Base-by-base conservation (phyloP, 441 rosid species). In the Capsella rubella region DNA sequence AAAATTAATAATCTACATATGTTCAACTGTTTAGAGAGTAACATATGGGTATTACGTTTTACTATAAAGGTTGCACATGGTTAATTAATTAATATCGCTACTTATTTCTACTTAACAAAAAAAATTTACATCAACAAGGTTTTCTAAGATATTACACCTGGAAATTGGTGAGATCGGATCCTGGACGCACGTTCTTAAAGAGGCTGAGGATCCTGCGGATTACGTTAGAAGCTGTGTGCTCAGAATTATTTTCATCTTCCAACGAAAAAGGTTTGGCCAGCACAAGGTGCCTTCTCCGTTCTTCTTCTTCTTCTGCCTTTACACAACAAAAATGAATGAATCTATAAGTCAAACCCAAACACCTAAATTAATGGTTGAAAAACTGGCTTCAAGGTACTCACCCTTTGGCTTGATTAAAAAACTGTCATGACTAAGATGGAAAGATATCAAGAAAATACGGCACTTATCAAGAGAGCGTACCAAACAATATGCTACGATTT, bases 81-180 rank as follows among this genome's bases (percentile, higher is more conserved):
- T 21, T 21, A 21, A 21, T 16, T 16, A 16, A 16, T 16, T 16
- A 16, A 16, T 16, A 16, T 16, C 18, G 18, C 18, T 16, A 16
- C 18, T 16, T 16, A 16, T 16, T 16, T 16, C 18, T 16, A 16
- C 18, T 16, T 16, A 16, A 16, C 18, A 16, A 40, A 4, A 3
- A 1, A 40, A 3, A 4, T 51, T 29, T 10, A 55, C 40, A 16
- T 64, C 49, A 72, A 53, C 31, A 63, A 54, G 25, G 25, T 9
- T 2, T 6, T 4, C 1, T 12, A 6, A 14, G 8, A 47, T 47
- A 49, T 4, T 10, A 51, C 6, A 75, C 74, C 90, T 91, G 89
- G 67, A 90, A 87, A 35, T 40, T 57, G 9, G 90, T 79, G 85
- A 91, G 88, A 58, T 91, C 95, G 2, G 95, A 84, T 54, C 98